These are phyloP conservation scores for Colletotrichum paranaense DNA, from an alignment of 2,329 filamentous ascomycete genomes.

Conservation along the genomic window DNA sequence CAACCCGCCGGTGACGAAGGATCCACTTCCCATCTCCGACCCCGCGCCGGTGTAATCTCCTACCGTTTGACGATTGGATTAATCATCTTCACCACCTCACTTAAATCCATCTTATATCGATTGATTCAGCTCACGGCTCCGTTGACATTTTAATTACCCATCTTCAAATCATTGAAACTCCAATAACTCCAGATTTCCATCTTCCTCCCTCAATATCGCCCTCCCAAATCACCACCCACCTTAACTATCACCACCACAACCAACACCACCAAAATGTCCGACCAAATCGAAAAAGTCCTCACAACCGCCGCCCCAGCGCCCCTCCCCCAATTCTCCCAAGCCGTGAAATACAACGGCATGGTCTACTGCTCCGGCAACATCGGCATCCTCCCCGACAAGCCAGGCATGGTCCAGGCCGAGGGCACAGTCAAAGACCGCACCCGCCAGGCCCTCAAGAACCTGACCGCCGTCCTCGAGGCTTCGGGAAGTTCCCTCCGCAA, in stretches of 20 bases:
- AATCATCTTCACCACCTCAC: not conserved
- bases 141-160: not conserved
- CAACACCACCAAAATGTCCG: slow-evolving; percentile 13
- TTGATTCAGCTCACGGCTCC: too few relatives aligned
- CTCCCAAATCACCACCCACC: too few relatives aligned
- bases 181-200: too few relatives aligned
- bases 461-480: slow-evolving; percentile 68
- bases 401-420: slow-evolving; percentile 56
- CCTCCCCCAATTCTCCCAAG: slow-evolving; percentile 70
- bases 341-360: slow-evolving; percentile 71
- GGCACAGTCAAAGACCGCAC: slow-evolving; percentile 66
- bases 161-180: not conserved
- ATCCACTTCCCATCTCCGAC: slow-evolving; percentile 16
- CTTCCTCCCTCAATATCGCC: too few relatives aligned
- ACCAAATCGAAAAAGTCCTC: slow-evolving; percentile 35
- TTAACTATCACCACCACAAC: too few relatives aligned
- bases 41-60: slow-evolving; percentile 21
- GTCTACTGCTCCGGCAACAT: slow-evolving; percentile 78
- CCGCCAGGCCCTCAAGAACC: slow-evolving; percentile 67
- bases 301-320: slow-evolving; percentile 44
- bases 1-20: slow-evolving; percentile 3
- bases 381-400: slow-evolving; percentile 60
- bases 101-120: not conserved
- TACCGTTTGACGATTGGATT: not conserved
- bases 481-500: slow-evolving; percentile 69